Base-by-base conservation (phyloP, 441 rosid species). In the Adansonia gregorii region DNA sequence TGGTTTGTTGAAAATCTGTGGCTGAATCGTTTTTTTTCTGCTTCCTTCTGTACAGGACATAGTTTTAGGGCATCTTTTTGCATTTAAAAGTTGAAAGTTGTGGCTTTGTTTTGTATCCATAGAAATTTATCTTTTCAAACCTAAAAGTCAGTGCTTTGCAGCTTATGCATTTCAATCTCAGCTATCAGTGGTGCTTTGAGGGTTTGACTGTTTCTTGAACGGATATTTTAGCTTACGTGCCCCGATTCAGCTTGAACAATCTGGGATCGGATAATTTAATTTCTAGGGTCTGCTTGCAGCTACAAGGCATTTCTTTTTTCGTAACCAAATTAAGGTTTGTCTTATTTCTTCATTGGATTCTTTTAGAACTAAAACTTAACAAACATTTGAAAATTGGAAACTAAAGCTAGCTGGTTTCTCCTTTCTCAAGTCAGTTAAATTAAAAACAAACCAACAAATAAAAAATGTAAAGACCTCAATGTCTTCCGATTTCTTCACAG, bases 281-380 rank as follows among this genome's bases (percentile, higher is more conserved):
- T 22, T 61, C 55, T 46, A 74, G 27, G 46, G 77, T 63, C 48
- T 58, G 76, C 67, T 59, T 20, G 52, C 67, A 59, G 35, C 76
- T 41, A 39, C 12, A 58, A 59, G 65, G 76, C 20, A 58, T 20
- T 73, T 12, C 41, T 19, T 46, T 73, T 43, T 20, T 17, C 55
- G 8, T 61, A 35, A 35, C 48, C 31, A 72, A 27, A 71, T 54
- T 55, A 72, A 54, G 75, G 75, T 72, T 35, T 35, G 75, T 35
- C 49, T 35, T 72, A 49, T 49, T 69, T 49, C 73, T 49, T 69
- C 39, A n/a, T 49, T 17, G n/a, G 17, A 19, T 55, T 72, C 65
- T 72, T 72, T 55, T 72, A 35, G 11, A 72, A 72, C 10, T 55
- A 54, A 31, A 35, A 14, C 19, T 9, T 15, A 35, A 31, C 48